Conservation (phyloP, 1,284 basidiomycete species). For the Singerocomus rubriflavus region DNA sequence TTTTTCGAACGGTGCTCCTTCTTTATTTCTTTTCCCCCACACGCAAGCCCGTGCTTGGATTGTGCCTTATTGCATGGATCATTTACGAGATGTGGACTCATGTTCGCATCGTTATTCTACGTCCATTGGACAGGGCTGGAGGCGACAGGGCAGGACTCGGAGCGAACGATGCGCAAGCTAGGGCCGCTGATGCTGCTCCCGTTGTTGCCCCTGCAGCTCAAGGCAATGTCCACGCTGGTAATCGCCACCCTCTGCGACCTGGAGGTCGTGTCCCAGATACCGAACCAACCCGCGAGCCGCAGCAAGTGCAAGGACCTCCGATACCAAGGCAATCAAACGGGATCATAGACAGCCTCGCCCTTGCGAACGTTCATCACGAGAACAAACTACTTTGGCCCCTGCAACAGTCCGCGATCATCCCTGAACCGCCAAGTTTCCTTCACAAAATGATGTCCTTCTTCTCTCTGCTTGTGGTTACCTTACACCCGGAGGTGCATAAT, state of each 20-base stretch:
- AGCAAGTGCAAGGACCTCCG: conserved; percentile 25
- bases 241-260: conserved; percentile 16
- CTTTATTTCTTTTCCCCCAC: conserved; percentile 79
- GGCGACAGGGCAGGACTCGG: conserved; percentile 19
- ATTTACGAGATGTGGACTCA: conserved; percentile 75
- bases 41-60: conserved; percentile 66
- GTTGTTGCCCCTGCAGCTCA: conserved; percentile 15
- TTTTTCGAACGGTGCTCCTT: conserved; percentile 65
- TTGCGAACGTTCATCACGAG: conserved; percentile 55
- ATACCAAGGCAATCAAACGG: conserved; percentile 32
- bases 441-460: conserved; percentile 57
- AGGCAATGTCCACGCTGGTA: conserved; percentile 13
- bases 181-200: conserved; percentile 18
- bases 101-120: conserved; percentile 53
- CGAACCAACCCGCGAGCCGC: conserved; percentile 16
- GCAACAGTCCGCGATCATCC: conserved; percentile 35
- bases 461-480: conserved; percentile 54
- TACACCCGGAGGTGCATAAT: conserved; percentile 76
- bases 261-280: conserved; percentile 17
- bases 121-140: conserved; percentile 35
- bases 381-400: conserved; percentile 45
- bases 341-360: conserved; percentile 53
- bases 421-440: conserved; percentile 40
- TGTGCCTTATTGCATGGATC: conserved; percentile 67
- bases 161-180: conserved; percentile 22